Evolutionary conservation across 257 asterid genomes (phyloP).

Genomic region (Salvia rosmarinus): DNA sequence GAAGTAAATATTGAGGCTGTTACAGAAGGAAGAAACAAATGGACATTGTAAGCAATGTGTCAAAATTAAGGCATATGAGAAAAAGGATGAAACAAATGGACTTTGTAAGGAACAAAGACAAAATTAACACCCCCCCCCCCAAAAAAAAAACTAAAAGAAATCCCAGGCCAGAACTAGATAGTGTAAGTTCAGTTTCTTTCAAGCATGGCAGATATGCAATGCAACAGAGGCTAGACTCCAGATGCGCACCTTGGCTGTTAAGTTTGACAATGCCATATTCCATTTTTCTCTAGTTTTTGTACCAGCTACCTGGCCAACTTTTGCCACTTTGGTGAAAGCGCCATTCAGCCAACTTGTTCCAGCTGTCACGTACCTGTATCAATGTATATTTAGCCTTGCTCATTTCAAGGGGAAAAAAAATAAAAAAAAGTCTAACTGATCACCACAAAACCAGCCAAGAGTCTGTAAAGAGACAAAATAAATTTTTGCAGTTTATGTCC

Average conservation of each 20-base stretch:
- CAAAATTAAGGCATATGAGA: background rate
- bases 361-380: slow-evolving; percentile 82
- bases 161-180: background rate
- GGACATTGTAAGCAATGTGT: background rate
- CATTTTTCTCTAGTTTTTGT: slow-evolving; percentile 89
- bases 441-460: slow-evolving; percentile 14
- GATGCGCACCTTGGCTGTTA: slow-evolving; percentile 72
- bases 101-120: background rate
- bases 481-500: slow-evolving; percentile 2
- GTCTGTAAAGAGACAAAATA: background rate
- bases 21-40: background rate
- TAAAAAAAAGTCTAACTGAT: slow-evolving; percentile 11
- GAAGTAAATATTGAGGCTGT: background rate
- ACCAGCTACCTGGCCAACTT: slow-evolving; percentile 91
- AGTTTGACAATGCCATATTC: slow-evolving; percentile 77
- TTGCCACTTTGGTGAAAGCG: slow-evolving; percentile 85
- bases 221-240: background rate
- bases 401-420: slow-evolving; percentile 15
- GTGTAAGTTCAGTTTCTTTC: background rate
- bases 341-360: slow-evolving; percentile 96
- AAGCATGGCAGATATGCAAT: slow-evolving; percentile 1
- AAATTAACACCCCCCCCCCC: background rate
- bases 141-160: background rate
- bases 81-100: background rate
- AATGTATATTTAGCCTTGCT: slow-evolving; percentile 36